phyloP scores from a whole-genome alignment of 495 filamentous ascomycete species.

The Trichoderma virens region DNA sequence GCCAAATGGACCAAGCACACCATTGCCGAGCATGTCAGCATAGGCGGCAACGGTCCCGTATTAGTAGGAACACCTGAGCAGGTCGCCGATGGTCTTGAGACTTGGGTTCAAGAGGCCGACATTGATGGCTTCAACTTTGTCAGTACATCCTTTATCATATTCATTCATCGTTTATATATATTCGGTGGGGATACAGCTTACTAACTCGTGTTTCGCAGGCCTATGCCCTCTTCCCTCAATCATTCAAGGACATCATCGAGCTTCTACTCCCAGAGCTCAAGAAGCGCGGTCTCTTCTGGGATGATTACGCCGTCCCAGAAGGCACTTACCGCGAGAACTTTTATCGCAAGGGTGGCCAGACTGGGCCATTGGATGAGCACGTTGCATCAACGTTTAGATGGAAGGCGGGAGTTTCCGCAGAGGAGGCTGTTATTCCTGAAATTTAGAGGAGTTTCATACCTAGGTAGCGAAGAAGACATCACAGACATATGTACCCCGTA shows the following conservation, averaged over 20 bases:
- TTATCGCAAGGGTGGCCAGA: constrained; percentile 27
- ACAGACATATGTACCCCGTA: neutral
- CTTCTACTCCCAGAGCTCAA: constrained; percentile 52
- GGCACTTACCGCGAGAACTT: constrained; percentile 47
- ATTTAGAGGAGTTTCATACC: neutral
- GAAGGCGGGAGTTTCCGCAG: constrained; percentile 26
- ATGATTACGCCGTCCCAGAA: constrained; percentile 38
- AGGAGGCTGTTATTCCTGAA: constrained; percentile 25
- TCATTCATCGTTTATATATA: too few relatives aligned
- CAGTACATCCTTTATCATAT: constrained; percentile 11
- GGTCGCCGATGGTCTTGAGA: constrained; percentile 44
- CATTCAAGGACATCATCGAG: constrained; percentile 57
- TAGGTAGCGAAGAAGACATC: neutral
- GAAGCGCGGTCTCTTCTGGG: constrained; percentile 46
- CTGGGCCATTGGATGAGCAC: constrained; percentile 25
- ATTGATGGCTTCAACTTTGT: constrained; percentile 48
- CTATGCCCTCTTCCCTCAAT: constrained; percentile 53
- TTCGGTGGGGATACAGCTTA: too few relatives aligned
- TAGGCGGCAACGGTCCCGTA: constrained; percentile 50
- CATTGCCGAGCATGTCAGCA: constrained; percentile 49
- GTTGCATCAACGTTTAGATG: constrained; percentile 28
- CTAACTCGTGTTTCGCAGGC: constrained; percentile 25
- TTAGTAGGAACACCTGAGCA: constrained; percentile 37
- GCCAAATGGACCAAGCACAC: constrained; percentile 58
- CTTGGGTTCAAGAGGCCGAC: constrained; percentile 38